Percentiles rank a stretch among this genome's conserved stretches.
These are phyloP conservation scores for Boletus sp. DNA, from an alignment of 1,284 basidiomycete genomes.

Conservation along the genomic window DNA sequence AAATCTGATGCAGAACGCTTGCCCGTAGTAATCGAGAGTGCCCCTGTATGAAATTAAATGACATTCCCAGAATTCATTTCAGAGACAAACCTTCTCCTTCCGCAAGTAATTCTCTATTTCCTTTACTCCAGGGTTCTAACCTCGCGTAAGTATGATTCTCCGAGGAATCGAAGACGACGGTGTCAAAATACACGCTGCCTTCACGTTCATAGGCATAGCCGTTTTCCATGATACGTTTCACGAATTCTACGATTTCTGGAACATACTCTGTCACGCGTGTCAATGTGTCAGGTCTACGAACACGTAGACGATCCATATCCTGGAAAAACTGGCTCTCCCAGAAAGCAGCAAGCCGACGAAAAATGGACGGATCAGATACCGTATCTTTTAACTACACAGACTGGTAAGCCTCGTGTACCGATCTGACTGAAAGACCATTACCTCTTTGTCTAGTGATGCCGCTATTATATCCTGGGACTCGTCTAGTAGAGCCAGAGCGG, in stretches of 20 bases:
- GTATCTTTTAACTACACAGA: slow-evolving; percentile 64
- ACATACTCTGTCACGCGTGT: slow-evolving; percentile 98
- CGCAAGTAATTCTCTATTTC: slow-evolving; percentile 85
- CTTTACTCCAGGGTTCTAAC: slow-evolving; percentile 92
- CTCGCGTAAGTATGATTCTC: slow-evolving; percentile 86
- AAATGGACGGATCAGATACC: slow-evolving; percentile 85
- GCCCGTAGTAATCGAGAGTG: slow-evolving; percentile 58
- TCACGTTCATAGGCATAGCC: slow-evolving; percentile 89
- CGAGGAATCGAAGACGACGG: slow-evolving; percentile 77
- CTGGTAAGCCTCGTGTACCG: slow-evolving; percentile 8
- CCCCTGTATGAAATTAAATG: slow-evolving; percentile 40
- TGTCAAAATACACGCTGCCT: slow-evolving; percentile 96
- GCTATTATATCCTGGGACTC: slow-evolving; percentile 75
- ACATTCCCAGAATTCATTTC: slow-evolving; percentile 1
- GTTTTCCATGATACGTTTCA: slow-evolving; percentile 82
- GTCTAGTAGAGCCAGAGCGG: slow-evolving; percentile 65
- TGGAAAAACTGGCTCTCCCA: slow-evolving; percentile 93
- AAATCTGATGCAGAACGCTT: slow-evolving; percentile 81
- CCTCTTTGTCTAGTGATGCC: slow-evolving; percentile 72
- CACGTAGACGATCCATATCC: slow-evolving; percentile 87
- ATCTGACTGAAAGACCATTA: slow-evolving; percentile 30
- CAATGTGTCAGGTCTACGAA: slow-evolving; percentile 85
- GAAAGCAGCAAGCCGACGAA: slow-evolving; percentile 78
- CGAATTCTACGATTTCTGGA: slow-evolving; percentile 89
- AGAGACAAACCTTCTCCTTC: slow-evolving; percentile 79